phyloP scores from a whole-genome alignment of 129 eudicot species.

The Ambrosia trifida region DNA sequence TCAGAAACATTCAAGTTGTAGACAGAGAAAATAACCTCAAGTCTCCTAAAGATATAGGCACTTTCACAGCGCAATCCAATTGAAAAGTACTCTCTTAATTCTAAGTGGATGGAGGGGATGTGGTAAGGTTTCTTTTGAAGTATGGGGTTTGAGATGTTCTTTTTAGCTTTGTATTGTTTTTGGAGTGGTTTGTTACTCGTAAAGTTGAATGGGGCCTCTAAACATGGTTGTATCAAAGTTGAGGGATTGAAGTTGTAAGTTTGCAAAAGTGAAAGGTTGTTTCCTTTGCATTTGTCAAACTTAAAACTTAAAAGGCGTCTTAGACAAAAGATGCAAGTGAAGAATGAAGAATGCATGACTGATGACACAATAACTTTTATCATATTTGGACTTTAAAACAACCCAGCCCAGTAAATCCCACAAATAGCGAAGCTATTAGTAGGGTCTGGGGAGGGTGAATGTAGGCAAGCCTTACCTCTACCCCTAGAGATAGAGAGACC shows the following conservation, averaged over 20 bases:
- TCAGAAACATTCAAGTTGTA: too few species aligned
- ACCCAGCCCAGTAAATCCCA: too few species aligned
- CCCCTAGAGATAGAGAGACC: too few species aligned
- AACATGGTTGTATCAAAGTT: slow-evolving; percentile 13
- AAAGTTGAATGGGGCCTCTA: slow-evolving; percentile 16
- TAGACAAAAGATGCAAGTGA: slow-evolving; percentile 18
- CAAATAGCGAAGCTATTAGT: too few species aligned
- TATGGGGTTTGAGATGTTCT: slow-evolving; percentile 23
- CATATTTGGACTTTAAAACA: too few species aligned
- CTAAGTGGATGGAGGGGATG: slow-evolving; percentile 37
- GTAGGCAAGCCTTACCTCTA: too few species aligned
- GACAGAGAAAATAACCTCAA: too few species aligned
- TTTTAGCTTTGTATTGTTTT: slow-evolving; percentile 16
- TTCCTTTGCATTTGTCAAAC: neutral
- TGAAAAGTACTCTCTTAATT: slow-evolving; percentile 32
- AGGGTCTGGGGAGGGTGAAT: too few species aligned
- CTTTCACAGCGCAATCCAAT: too few species aligned
- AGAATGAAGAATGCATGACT: too few species aligned
- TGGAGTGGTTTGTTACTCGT: slow-evolving; percentile 15
- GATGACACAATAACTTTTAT: slow-evolving; percentile 16
- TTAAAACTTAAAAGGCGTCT: slow-evolving; percentile 18
- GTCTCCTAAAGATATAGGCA: too few species aligned
- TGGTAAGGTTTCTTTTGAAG: slow-evolving; percentile 44
- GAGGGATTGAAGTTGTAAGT: slow-evolving; percentile 19
- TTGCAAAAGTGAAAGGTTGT: slow-evolving; percentile 14